Evolutionary conservation across 371 early-diverging fungal genomes (phyloP).

Genomic region (Batkoa obscura): DNA sequence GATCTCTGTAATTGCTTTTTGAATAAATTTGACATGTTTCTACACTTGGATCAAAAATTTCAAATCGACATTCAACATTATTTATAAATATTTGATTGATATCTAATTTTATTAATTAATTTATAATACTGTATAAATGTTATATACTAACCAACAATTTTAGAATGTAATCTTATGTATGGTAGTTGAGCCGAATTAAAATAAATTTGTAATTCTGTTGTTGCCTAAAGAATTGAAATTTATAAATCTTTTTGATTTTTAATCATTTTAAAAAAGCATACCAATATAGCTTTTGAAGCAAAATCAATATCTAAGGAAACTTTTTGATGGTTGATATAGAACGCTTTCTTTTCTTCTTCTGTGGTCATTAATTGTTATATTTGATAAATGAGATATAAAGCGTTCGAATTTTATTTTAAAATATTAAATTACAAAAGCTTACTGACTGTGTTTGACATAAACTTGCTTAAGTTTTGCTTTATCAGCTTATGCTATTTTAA

Average conservation of each 20-base stretch:
- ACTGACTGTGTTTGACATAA: too few relatives aligned
- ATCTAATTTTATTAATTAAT: not conserved
- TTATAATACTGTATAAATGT: not conserved
- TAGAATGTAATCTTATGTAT: slow-evolving; percentile 3
- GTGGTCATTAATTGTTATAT: too few relatives aligned
- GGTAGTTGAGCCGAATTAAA: not conserved
- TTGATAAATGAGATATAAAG: too few relatives aligned
- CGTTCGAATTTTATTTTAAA: too few relatives aligned
- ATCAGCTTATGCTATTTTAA: too few relatives aligned
- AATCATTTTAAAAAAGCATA: not conserved
- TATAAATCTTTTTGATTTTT: not conserved
- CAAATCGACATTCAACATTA: not conserved
- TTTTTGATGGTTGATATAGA: slow-evolving; percentile 5
- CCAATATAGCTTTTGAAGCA: not conserved
- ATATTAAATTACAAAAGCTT: too few relatives aligned
- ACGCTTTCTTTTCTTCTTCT: not conserved
- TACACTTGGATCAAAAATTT: not conserved
- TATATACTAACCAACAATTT: not conserved
- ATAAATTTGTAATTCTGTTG: slow-evolving; percentile 2
- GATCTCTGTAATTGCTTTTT: not conserved
- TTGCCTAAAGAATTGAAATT: not conserved
- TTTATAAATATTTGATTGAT: too few relatives aligned
- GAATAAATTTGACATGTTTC: not conserved
- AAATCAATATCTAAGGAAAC: slow-evolving; percentile 3
- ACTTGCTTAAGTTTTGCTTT: too few relatives aligned